Evolutionary conservation across 768 basidiomycete species (phyloP), one percentile per base, ranked within the genome.

Genomic region (Lepiota venenata): DNA sequence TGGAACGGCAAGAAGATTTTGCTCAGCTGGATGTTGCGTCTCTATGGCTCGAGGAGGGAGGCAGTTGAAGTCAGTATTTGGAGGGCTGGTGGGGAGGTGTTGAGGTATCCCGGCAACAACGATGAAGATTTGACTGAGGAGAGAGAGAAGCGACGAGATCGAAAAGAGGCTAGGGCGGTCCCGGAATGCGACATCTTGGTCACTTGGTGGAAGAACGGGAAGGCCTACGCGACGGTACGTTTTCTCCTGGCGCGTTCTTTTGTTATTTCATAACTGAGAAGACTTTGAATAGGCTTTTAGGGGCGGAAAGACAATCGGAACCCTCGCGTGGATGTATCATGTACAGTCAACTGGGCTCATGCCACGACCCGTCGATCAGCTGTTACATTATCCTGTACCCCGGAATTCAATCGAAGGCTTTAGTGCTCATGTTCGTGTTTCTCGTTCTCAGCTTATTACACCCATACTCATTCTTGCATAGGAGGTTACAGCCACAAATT

Each of bases 401-500:
- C 77, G 73, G 42, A 73, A 71, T 14, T 72, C 74, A 1, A 81
- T 91, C 12, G 77, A 78, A 5, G 82, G 75, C 1, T 88, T 93
- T 50, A 63, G 70, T 0, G 66, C 67, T 1, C 82, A 86, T 67
- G 91, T 93, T 59, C 44, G 87, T 61, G 2, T 46, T 42, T n/a
- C n/a, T 36, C 45, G 36, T 51, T 6, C 37, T 4, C 43, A 44
- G 32, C 32, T 51, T 25, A 5, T 18, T 55, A 11, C 36, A 38
- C 18, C 8, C 9, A 39, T 37, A n/a, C 25, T 4, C 18, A 35
- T 22, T 25, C 12, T 21, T 57, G 48, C 47, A 1, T 56, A 93
- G 89, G 76, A 82, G 59, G 84, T 96, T 51, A 90, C 93, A 0
- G 76, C 96, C 1, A 93, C 93, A 0, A 95, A 95, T 64, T 96